Evolutionary conservation across 2,329 filamentous ascomycete species (phyloP).

Genomic region (Penicillium hordei): DNA sequence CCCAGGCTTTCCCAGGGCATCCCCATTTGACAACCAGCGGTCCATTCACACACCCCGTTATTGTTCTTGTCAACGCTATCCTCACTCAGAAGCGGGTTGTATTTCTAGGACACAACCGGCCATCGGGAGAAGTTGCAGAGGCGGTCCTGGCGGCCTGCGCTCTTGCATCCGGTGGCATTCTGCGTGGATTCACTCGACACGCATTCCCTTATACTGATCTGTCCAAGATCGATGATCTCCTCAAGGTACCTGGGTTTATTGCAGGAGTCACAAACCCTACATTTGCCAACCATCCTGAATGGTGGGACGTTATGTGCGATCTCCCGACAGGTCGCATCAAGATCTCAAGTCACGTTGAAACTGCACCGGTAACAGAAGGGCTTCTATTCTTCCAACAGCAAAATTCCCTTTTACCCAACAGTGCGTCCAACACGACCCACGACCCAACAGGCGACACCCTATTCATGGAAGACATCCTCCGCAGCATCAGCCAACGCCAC

Average conservation of each 20-base stretch:
- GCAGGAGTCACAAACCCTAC: conserved; percentile 96
- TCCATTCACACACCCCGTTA: conserved; percentile 85
- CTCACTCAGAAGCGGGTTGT: conserved; percentile 95
- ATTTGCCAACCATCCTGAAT: conserved; percentile 90
- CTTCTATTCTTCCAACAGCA: conserved; percentile 84
- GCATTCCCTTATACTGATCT: conserved; percentile 98
- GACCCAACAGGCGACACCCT: conserved; percentile 83
- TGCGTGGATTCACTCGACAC: conserved; percentile 90
- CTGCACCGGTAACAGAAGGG: conserved; percentile 78
- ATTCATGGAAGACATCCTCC: conserved; percentile 84
- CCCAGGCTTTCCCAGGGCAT: conserved; percentile 81
- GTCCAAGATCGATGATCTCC: conserved; percentile 93
- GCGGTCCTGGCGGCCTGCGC: conserved; percentile 97
- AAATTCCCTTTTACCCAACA: conserved; percentile 28
- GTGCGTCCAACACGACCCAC: conserved; percentile 31
- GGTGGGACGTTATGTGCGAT: conserved; percentile 98
- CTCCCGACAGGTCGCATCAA: conserved; percentile 89
- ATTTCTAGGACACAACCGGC: conserved; percentile 91
- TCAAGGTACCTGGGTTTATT: conserved; percentile 96
- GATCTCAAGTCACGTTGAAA: conserved; percentile 85
- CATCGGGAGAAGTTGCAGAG: conserved; percentile 93
- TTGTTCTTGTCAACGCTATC: conserved; percentile 90
- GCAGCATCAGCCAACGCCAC: conserved; percentile 79
- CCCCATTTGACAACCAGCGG: conserved; percentile 92
- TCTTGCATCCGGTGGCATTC: conserved; percentile 84